These are phyloP conservation scores for Coemansia sp. DNA, from an alignment of 192 early-diverging fungal species.

Conservation along the genomic window DNA sequence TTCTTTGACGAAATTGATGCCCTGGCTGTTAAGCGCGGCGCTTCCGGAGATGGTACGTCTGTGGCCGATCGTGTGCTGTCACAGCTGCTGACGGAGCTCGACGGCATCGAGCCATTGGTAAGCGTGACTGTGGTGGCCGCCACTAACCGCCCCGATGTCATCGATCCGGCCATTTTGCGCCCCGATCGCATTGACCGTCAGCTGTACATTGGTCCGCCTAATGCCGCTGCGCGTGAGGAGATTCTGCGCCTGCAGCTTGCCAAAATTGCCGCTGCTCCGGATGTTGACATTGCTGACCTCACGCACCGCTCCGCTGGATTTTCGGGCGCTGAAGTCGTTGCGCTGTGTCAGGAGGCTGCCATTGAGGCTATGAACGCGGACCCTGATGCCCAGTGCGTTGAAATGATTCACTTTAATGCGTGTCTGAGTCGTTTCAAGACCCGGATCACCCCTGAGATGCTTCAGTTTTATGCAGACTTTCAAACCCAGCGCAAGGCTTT, in stretches of 20 bases:
- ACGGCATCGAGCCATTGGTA: conserved; percentile 92
- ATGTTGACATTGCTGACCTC: conserved; percentile 69
- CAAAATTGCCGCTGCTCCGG: conserved; percentile 67
- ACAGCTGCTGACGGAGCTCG: conserved; percentile 90
- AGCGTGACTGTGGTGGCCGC: conserved; percentile 97
- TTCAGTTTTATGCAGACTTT: conserved; percentile 79
- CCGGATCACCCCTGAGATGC: conserved; percentile 87
- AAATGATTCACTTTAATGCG: conserved; percentile 38
- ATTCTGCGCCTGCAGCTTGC: conserved; percentile 76
- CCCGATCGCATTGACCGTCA: conserved; percentile 95
- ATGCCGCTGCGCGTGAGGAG: conserved; percentile 65
- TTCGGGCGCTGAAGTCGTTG: conserved; percentile 92
- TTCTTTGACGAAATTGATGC: conserved; percentile 99
- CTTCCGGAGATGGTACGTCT: conserved; percentile 65
- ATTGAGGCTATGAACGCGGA: conserved; percentile 88
- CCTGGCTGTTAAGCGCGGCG: conserved; percentile 78
- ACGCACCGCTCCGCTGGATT: conserved; percentile 72
- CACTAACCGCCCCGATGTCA: conserved; percentile 95
- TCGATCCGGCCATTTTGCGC: conserved; percentile 87
- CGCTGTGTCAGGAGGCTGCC: conserved; percentile 92
- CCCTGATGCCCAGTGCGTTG: conserved; percentile 29
- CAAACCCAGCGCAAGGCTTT: not conserved
- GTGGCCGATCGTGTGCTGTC: conserved; percentile 94
- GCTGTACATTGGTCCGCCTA: conserved; percentile 90
- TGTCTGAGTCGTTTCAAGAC: conserved; percentile 56